A percentile compares a stretch with the other conserved stretches of the same genome.
Evolutionary conservation across 768 basidiomycete genomes (phyloP).

Genomic region (Lentinula sp.): DNA sequence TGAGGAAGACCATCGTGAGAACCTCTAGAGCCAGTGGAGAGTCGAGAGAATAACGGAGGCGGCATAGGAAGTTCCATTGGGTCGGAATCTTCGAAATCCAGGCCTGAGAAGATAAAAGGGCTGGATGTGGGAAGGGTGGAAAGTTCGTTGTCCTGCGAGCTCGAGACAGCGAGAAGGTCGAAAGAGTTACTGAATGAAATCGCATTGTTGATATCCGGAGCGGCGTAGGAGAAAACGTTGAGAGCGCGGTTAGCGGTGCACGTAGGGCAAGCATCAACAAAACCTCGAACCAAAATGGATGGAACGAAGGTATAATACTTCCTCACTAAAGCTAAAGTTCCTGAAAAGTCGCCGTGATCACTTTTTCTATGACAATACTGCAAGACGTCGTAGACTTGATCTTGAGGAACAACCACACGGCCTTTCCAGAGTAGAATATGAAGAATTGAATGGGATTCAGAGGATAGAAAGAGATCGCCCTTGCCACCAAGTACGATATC

Average conservation of each 20-base stretch:
- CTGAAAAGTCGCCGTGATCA: constrained; percentile 55
- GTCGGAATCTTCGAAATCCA: background rate
- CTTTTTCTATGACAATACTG: constrained; percentile 44
- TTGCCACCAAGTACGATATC: background rate
- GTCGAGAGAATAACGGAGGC: constrained; percentile 3
- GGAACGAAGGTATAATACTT: constrained; percentile 56
- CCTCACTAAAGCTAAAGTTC: constrained; percentile 46
- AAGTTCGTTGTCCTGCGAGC: background rate
- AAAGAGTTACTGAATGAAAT: background rate
- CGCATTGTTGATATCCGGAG: background rate
- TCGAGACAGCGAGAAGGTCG: background rate
- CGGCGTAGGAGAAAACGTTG: background rate
- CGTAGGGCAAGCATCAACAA: constrained; percentile 54
- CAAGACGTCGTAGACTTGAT: constrained; percentile 52
- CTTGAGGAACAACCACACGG: constrained; percentile 49
- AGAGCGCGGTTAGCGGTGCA: constrained; percentile 23
- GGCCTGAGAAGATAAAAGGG: background rate
- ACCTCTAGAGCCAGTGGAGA: background rate
- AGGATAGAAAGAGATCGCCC: background rate
- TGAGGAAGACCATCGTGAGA: background rate
- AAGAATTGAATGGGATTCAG: background rate
- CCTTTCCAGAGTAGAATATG: constrained; percentile 34
- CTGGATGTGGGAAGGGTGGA: background rate
- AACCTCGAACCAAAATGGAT: constrained; percentile 54
- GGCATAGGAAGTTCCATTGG: background rate